Percentiles rank a stretch among this genome's conserved stretches.
Evolutionary conservation across 1,139 yeast genomes (phyloP).

Genomic region (Meyerozyma smithsonii): DNA sequence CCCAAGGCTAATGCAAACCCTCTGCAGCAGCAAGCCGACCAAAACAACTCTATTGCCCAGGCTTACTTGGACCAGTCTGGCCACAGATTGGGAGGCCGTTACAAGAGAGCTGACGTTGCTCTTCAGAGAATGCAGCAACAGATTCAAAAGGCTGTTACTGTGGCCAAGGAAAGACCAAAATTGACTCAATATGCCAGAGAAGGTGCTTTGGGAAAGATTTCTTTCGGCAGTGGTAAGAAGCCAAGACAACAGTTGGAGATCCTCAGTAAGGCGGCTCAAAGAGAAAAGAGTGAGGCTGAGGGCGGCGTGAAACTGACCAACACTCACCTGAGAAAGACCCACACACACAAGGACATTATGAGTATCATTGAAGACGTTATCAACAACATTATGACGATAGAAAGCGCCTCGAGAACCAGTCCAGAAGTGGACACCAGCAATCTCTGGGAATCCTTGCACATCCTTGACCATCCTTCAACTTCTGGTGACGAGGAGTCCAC

Average conservation of each 20-base stretch:
- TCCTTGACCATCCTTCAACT: conserved; percentile 47
- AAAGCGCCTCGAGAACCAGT: conserved; percentile 74
- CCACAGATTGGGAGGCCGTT: conserved; percentile 83
- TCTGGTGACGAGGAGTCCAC: conserved; percentile 41
- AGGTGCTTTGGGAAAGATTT: conserved; percentile 88
- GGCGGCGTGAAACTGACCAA: conserved; percentile 5
- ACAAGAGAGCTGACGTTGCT: conserved; percentile 89
- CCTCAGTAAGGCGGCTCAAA: conserved; percentile 50
- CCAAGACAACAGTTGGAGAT: conserved; percentile 87
- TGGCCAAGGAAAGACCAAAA: conserved; percentile 87
- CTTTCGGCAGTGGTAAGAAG: conserved; percentile 75
- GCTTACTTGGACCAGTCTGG: conserved; percentile 95
- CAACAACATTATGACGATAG: conserved; percentile 72
- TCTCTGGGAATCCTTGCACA: conserved; percentile 77
- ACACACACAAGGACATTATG: conserved; percentile 43
- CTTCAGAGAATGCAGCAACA: conserved; percentile 98
- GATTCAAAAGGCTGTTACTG: conserved; percentile 93
- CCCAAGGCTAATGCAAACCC: conserved; percentile 47
- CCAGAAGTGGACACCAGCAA: conserved; percentile 49
- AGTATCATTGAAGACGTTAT: conserved; percentile 72
- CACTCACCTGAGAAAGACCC: conserved; percentile 8
- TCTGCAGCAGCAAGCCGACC: conserved; percentile 38
- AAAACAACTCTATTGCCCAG: conserved; percentile 73
- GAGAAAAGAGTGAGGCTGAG: conserved; percentile 32
- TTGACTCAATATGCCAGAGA: conserved; percentile 68